A percentile compares a stretch with the other conserved stretches of the same genome.
phyloP scores from a whole-genome alignment of 805 yeast genomes.

The Yarrowia hollandica region DNA sequence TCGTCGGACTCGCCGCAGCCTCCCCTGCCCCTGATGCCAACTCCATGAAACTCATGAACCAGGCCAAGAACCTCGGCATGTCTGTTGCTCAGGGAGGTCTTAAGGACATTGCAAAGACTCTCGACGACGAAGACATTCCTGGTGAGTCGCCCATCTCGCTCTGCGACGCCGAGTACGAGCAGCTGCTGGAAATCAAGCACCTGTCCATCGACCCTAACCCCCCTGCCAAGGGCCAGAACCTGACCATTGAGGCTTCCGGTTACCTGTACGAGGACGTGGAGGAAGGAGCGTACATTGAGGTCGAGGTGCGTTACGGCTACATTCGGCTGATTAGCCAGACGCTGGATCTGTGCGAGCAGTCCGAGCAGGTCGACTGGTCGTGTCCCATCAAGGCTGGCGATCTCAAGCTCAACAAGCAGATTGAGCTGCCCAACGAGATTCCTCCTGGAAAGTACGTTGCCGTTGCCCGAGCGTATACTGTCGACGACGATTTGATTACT shows the following conservation, averaged over 20 bases:
- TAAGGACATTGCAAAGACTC: constrained; percentile 22
- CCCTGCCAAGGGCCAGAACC: constrained; percentile 79
- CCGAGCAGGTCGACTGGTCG: constrained; percentile 75
- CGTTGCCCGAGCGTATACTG: constrained; percentile 85
- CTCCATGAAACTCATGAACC: constrained; percentile 20
- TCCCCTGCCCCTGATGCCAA: constrained; percentile 18
- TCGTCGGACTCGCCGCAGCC: background rate
- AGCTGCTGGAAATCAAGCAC: constrained; percentile 59
- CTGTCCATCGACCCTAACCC: constrained; percentile 80
- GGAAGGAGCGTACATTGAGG: constrained; percentile 93
- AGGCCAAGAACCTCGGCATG: constrained; percentile 24
- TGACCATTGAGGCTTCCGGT: constrained; percentile 79
- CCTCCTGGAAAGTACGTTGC: constrained; percentile 94
- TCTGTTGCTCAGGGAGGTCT: constrained; percentile 22
- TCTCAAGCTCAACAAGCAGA: constrained; percentile 64
- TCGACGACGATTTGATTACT: constrained; percentile 75
- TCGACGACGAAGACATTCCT: constrained; percentile 50
- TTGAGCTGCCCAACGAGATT: constrained; percentile 84
- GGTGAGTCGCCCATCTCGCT: constrained; percentile 83
- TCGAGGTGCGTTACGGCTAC: constrained; percentile 89
- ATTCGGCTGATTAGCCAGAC: constrained; percentile 84
- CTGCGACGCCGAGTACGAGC: constrained; percentile 68
- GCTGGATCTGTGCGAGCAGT: constrained; percentile 88
- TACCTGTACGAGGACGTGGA: constrained; percentile 53
- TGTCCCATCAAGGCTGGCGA: constrained; percentile 80